Evolutionary conservation across 2,329 filamentous ascomycete species (phyloP), one percentile per base, ranked within the genome.

Genomic region (Trichoderma guizhouense): DNA sequence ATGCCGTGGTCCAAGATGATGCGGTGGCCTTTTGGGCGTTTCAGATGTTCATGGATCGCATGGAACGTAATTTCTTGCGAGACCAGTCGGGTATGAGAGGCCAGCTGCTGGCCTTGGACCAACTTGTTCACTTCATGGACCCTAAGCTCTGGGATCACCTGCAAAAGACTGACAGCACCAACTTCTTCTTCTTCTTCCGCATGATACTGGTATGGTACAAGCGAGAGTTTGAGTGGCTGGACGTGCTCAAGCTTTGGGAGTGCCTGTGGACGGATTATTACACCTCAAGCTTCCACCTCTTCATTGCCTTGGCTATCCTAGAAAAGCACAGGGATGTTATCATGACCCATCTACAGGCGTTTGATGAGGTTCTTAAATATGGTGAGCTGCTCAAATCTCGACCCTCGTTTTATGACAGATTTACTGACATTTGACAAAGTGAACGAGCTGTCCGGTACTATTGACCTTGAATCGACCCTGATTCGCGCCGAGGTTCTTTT

Each of bases 131-230:
- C 79, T 93, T 99, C 71, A 95, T 99, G 90, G 96, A 99, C 76
- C 96, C 97, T 0, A 93, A 94, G 79, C 89, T 99, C 8, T 98
- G 98, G 82, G 86, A 93, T 2, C 96, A 99, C 77, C 88, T 99
- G 0, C 90, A 97, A 80, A 91, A 89, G 18, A 93, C 95, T 24
- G 97, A 99, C 78, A 97, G 93, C 78, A 99, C 96, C 28, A 99
- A 99, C 81, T 99, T 99, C 82, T 99, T 99, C 83, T 99, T 99
- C 85, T 98, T 99, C 86, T 99, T 98, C 89, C 93, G 96, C 73
- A 98, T 98, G 96, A 86, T 99, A 39, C 86, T 99, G 1, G 96
- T 99, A 11, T 99, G 96, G 96, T 99, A 96, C 82, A 99, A 99
- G 85, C 92, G 96, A 62, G 96, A 99, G 82, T 99, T 99, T 77